Evolutionary conservation across 2,329 filamentous ascomycete genomes (phyloP).

Genomic region (Camptophora hylomeconis): DNA sequence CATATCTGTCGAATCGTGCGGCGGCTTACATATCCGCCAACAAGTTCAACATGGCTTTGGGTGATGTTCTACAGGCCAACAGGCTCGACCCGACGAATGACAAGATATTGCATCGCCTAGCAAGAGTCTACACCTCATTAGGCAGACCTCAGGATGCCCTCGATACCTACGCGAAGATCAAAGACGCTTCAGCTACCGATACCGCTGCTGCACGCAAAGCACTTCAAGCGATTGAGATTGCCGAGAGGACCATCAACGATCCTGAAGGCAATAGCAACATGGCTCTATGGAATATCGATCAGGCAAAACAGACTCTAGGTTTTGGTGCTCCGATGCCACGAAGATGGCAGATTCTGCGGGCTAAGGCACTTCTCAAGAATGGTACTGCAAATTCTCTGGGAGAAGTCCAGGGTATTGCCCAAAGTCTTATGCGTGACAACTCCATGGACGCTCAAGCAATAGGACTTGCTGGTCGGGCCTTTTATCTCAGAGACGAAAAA

Average conservation of each 20-base stretch:
- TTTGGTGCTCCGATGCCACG: conserved; percentile 64
- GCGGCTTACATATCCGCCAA: conserved; percentile 85
- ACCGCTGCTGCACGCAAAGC: conserved; percentile 59
- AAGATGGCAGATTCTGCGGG: conserved; percentile 88
- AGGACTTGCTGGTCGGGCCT: conserved; percentile 71
- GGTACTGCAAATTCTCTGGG: conserved; percentile 76
- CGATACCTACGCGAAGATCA: conserved; percentile 64
- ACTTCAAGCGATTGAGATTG: conserved; percentile 62
- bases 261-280: conserved; percentile 69
- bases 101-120: conserved; percentile 79
- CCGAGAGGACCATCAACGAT: conserved; percentile 60
- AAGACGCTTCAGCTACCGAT: conserved; percentile 69
- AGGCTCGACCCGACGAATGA: conserved; percentile 73
- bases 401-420: conserved; percentile 85
- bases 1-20: conserved; percentile 87
- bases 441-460: conserved; percentile 87
- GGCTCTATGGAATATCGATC: conserved; percentile 81
- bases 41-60: conserved; percentile 65
- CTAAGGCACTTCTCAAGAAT: conserved; percentile 87
- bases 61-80: conserved; percentile 72
- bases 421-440: conserved; percentile 73
- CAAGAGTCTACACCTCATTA: conserved; percentile 76
- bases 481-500: conserved; percentile 88
- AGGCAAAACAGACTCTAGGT: conserved; percentile 72
- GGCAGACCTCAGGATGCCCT: conserved; percentile 81